Evolutionary conservation across 1,284 basidiomycete genomes (phyloP).

Genomic region (Vanrija sp.): DNA sequence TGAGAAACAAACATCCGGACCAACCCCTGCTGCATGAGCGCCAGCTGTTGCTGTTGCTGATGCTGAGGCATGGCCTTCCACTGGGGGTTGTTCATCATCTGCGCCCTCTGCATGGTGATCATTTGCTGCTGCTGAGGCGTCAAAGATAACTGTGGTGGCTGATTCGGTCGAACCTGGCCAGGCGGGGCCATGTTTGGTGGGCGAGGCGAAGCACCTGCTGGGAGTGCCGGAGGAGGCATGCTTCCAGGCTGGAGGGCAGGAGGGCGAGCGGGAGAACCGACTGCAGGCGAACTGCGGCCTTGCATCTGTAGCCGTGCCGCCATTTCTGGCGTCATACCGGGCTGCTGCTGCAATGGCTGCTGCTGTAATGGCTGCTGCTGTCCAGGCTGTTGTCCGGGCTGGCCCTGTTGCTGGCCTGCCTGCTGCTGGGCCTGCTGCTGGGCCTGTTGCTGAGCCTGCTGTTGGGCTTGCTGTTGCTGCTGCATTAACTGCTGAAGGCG

Average conservation of each 20-base stretch:
- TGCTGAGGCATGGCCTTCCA: constrained; percentile 30
- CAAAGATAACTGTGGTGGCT: constrained; percentile 8
- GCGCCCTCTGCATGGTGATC: constrained; percentile 21
- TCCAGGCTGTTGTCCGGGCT: constrained; percentile 10
- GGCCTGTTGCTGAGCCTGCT: constrained; percentile 17
- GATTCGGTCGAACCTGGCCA: background rate
- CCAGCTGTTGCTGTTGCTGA: constrained; percentile 36
- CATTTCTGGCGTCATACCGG: constrained; percentile 17
- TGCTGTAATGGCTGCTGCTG: constrained; percentile 11
- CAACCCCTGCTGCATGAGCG: constrained; percentile 29
- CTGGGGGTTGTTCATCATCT: constrained; percentile 21
- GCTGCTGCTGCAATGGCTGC: too few relatives aligned
- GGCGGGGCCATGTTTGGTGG: constrained; percentile 12
- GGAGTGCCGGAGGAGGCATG: constrained; percentile 20
- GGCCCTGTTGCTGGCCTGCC: constrained; percentile 25
- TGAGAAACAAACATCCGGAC: constrained; percentile 21
- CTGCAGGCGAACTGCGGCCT: constrained; percentile 20
- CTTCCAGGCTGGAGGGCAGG: constrained; percentile 14
- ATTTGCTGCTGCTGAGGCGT: constrained; percentile 37
- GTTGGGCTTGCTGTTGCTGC: constrained; percentile 17
- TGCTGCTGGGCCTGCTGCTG: constrained; percentile 23
- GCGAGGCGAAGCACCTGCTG: constrained; percentile 16
- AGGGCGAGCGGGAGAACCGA: constrained; percentile 15
- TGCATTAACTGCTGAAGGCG: constrained; percentile 15
- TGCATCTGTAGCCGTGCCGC: constrained; percentile 18